Base-by-base conservation (phyloP, 2,329 filamentous ascomycete genomes). In the Periconia macrospinosa region DNA sequence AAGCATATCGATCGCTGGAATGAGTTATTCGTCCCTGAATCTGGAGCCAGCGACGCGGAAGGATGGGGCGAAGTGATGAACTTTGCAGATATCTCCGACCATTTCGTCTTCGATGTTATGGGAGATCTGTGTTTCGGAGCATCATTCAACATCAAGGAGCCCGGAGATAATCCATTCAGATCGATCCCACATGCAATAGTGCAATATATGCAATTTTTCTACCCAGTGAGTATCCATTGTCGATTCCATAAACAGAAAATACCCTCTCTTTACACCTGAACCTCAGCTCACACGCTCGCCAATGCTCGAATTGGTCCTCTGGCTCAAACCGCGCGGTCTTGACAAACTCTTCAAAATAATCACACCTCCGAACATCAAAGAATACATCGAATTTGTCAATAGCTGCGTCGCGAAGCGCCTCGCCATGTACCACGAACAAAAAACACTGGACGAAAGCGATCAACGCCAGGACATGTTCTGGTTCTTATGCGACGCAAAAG, bases 71-170 rank as follows among this genome's bases (percentile, higher is more conserved):
- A 27, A 27, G 23, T 27, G 5, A 27, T 27, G 5, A 8, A 27
- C 23, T 27, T 27, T 27, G 23, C 23, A 27, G 23, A 27, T 8
- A 27, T 27, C 8, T 27, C 46, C 2, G 56, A 51, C 19, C 6
- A 19, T 52, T 62, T 79, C 41, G 65, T 72, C 33, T 75, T 79
- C 54, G 78, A 80, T 52, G 69, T 79, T 33, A 75, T 79, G 65
- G 75, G 74, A 11, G 75, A 78, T 48, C 57, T 76, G 2, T 65
- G 58, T 42, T 70, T 75, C 52, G 70, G 71, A 3, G 63, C 68
- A 46, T 44, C 63, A 30, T 71, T 44, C 20, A 19, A 44, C 6
- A 44, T 19, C 14, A 44, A 44, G 41, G 41, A 44, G 20, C n/a
- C n/a, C 5, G 41, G n/a, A 5, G 41, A 44, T 6, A 44, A 44